Base-by-base conservation (phyloP, 306 rosid species). In the Medicago arabica region DNA sequence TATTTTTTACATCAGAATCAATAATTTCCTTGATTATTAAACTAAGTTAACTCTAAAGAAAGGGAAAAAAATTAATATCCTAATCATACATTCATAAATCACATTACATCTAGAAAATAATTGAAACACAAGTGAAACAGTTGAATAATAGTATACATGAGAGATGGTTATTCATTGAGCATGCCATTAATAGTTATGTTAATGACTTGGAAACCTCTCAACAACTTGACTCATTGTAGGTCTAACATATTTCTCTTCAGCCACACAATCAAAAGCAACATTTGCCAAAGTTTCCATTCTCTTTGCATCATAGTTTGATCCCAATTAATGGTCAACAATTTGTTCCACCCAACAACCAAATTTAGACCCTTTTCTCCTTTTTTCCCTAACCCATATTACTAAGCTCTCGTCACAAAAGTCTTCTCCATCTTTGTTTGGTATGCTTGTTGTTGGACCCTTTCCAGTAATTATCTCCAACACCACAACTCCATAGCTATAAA, bases 201-300 rank as follows among this genome's bases (percentile, higher is more conserved):
- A n/a, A 44, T 76, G 49, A 28, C 39, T 55, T 43, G n/a, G 38
- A 2, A 76, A 75, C 50, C 80, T 76, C 61, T 58, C 69, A 43
- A 17, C 60, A 2, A 77, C 75, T 57, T 77, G 75, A 16, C 75
- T 67, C 81, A 77, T 77, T 40, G 60, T 67, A 39, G 75, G 81
- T 57, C 81, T 76, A 2, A 7, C 8, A 9, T 68, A 40, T 68
- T 44, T 77, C 19, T 67, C 69, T 43, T 77, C 81, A 8, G 10
- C 61, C 1, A 77, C 81, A 67, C 81, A 77, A 12, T 77, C 81
- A 69, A 77, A 57, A 67, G 80, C 80, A 38, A 76, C 50, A 3
- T 54, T 76, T 25, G 60, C 50, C 36, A 76, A 55, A 7, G 50
- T 55, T 68, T 76, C 60, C 40, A 76, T 41, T 28, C 55, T 8